Evolutionary conservation across 1,284 basidiomycete species (phyloP).

Genomic region (Ustilago hordei): DNA sequence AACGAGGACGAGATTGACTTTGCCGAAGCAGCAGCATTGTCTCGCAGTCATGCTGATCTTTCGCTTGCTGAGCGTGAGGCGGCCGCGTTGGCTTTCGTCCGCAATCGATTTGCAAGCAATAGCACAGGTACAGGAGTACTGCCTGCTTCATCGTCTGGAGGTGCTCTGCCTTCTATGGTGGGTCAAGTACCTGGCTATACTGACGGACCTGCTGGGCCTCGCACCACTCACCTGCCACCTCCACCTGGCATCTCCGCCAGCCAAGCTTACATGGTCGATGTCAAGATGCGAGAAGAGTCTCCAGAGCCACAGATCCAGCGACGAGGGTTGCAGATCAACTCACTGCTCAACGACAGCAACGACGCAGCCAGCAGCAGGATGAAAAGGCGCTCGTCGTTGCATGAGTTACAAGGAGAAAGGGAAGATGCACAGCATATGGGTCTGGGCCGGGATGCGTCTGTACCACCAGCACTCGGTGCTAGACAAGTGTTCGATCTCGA

Average conservation of each 20-base stretch:
- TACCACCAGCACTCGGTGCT: constrained; percentile 29
- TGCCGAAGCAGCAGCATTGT: constrained; percentile 59
- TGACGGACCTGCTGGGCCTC: constrained; percentile 3
- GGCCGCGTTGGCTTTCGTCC: constrained; percentile 44
- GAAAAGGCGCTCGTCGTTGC: constrained; percentile 40
- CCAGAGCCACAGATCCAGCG: constrained; percentile 32
- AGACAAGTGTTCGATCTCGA: constrained; percentile 24
- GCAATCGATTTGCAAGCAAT: constrained; percentile 37
- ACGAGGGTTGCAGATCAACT: constrained; percentile 60
- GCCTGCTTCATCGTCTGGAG: constrained; percentile 5
- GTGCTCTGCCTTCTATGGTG: constrained; percentile 1
- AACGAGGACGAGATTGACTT: constrained; percentile 64
- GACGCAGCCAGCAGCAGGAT: constrained; percentile 12
- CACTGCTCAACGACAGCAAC: constrained; percentile 53
- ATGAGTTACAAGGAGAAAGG: constrained; percentile 52
- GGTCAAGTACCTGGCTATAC: constrained; percentile 4
- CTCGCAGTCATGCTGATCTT: constrained; percentile 49
- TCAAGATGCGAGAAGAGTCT: constrained; percentile 34
- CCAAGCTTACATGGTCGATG: constrained; percentile 16
- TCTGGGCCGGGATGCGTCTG: constrained; percentile 29
- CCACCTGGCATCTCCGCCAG: constrained; percentile 29
- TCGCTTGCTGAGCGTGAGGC: constrained; percentile 49
- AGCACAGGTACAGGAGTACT: constrained; percentile 9
- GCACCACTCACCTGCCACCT: constrained; percentile 32
- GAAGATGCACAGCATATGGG: constrained; percentile 5